Conservation (phyloP, 176 grass and related monocot genomes). For the Eragrostis curvula region DNA sequence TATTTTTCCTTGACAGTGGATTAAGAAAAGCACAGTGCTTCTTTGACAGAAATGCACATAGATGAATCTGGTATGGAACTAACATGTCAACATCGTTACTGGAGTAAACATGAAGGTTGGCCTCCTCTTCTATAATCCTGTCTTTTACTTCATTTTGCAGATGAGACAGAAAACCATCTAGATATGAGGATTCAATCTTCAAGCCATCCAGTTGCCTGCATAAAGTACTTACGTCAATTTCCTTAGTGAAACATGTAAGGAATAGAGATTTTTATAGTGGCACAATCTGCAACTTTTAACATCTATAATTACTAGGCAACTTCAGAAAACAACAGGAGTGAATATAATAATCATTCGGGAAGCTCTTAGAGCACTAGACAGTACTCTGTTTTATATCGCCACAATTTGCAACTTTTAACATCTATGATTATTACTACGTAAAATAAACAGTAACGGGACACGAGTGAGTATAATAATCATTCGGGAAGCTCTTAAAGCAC, state of each 20-base stretch:
- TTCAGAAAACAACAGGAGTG: background rate
- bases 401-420: too few species aligned
- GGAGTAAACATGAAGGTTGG: conserved; percentile 83
- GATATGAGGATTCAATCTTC: conserved; percentile 65
- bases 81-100: conserved; percentile 88
- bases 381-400: too few species aligned
- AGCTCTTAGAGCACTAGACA: background rate
- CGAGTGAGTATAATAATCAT: background rate
- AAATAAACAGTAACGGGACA: too few species aligned
- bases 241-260: background rate
- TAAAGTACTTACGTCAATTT: conserved; percentile 48
- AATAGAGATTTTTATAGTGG: conserved; percentile 14
- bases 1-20: conserved; percentile 31
- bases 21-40: conserved; percentile 19
- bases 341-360: background rate
- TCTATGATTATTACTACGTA: too few species aligned
- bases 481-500: background rate
- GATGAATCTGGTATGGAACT: conserved; percentile 54
- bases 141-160: conserved; percentile 89
- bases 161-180: conserved; percentile 86
- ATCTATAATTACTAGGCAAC: background rate
- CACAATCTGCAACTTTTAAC: background rate
- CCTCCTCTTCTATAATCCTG: conserved; percentile 74
- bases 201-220: conserved; percentile 81
- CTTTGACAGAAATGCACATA: conserved; percentile 9